A percentile compares a stretch with the other conserved stretches of the same genome.
phyloP scores from a whole-genome alignment of 179 eudicot species.

The Spinacia oleracea region DNA sequence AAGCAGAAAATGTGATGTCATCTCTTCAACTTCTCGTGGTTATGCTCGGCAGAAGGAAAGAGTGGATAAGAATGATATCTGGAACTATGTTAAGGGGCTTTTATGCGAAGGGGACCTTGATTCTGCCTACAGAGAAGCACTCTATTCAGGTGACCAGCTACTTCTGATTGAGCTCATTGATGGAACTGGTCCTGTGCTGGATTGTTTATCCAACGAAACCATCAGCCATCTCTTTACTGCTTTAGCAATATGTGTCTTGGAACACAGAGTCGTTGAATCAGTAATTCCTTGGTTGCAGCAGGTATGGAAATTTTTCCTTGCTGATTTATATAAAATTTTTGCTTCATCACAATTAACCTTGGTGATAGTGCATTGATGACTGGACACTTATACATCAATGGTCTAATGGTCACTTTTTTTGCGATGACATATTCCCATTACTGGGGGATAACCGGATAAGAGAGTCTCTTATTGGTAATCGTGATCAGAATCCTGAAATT shows the following conservation, averaged over 20 bases:
- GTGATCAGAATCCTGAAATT: neutral
- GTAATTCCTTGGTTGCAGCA: constrained; percentile 86
- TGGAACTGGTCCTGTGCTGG: constrained; percentile 83
- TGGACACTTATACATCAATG: neutral
- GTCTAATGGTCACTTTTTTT: neutral
- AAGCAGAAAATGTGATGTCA: constrained; percentile 36
- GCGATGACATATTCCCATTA: neutral
- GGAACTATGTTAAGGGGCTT: constrained; percentile 53
- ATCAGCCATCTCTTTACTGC: constrained; percentile 51
- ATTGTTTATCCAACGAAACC: constrained; percentile 63
- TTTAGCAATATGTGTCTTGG: constrained; percentile 51
- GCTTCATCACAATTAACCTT: neutral
- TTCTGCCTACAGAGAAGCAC: constrained; percentile 76
- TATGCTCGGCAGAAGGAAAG: constrained; percentile 34
- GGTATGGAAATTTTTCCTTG: constrained; percentile 41
- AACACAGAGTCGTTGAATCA: constrained; percentile 53
- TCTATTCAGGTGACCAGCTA: constrained; percentile 54
- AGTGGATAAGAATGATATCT: constrained; percentile 37
- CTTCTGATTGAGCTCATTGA: constrained; percentile 66
- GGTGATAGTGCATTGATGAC: neutral
- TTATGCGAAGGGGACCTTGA: constrained; percentile 63
- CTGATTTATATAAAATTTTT: neutral
- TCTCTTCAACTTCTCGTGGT: constrained; percentile 26
- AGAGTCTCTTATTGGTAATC: neutral
- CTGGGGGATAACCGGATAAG: neutral